Evolutionary conservation across 495 filamentous ascomycete species (phyloP), one percentile per base, ranked within the genome.

Genomic region (Lasiosphaeris hirsuta): DNA sequence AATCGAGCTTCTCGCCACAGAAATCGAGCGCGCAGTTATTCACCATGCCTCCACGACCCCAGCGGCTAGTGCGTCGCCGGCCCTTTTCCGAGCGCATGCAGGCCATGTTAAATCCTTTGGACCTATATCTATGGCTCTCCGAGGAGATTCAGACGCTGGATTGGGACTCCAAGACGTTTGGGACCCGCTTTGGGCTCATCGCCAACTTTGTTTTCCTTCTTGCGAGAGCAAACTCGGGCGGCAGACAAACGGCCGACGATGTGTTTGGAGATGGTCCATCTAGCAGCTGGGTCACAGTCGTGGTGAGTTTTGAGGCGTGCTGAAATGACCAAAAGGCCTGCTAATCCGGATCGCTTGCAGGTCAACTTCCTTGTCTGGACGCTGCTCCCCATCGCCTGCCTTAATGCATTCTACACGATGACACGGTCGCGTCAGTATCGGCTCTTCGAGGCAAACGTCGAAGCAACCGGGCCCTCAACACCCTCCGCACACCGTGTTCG

Each of bases 401-500:
- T 80, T 10, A 98, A 97, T 74, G 85, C 90, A 1, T 73, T 84
- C 66, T 96, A 92, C 71, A 90, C 92, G 39, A 90, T 96, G 75
- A 78, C 80, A 46, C 86, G 89, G 49, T 89, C 86, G 64, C 86
- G 92, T 42, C 85, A 87, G 59, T 98, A 98, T 75, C 86, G 94
- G 63, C 77, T 98, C 40, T 98, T 97, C 71, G 93, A 97, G 71
- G 82, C 81, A 51, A 81, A 88, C 7, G 84, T 97, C 53, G 89
- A 96, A 59, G 71, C 75, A 40, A 65, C 78, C 2, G 67, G 60
- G 1, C 93, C 89, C 3, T 78, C 81, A 39, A 97, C 93, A 2
- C 90, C 92, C 7, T 96, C 90, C 7, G 94, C 91, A 11, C 90
- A 86, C 46, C 87, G 94, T 33, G 94, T 97, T 34, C 86, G 86